These are phyloP conservation scores for Hypholoma sublateritium DNA, from an alignment of 768 basidiomycete species.

Conservation along the genomic window DNA sequence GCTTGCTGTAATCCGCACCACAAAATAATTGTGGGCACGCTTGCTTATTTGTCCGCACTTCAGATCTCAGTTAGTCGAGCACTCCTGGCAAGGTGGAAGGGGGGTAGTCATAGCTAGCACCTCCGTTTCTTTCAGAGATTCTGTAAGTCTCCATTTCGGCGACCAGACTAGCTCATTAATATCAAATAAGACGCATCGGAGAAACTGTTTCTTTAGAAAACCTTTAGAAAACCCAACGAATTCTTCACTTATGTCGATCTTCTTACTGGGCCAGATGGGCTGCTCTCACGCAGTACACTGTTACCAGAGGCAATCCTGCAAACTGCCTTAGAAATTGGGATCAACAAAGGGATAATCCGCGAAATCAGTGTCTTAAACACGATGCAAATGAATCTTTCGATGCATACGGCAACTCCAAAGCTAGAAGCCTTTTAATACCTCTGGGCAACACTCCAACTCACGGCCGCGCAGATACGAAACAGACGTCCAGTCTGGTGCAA, in stretches of 20 bases:
- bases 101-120: conserved; percentile 65
- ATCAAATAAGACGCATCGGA: conserved; percentile 40
- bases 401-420: conserved; percentile 78
- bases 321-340: conserved; percentile 50
- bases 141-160: conserved; percentile 45
- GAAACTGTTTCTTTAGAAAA: conserved; percentile 81
- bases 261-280: conserved; percentile 51
- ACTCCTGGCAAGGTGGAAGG: conserved; percentile 62
- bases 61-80: conserved; percentile 18
- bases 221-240: conserved; percentile 51
- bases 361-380: conserved; percentile 51
- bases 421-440: conserved; percentile 87
- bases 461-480: conserved; percentile 43
- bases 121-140: conserved; percentile 62
- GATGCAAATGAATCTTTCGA: conserved; percentile 70
- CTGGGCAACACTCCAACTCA: conserved; percentile 78
- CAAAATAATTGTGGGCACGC: conserved; percentile 24
- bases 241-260: conserved; percentile 79
- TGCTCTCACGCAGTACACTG: conserved; percentile 31
- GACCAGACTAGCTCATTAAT: neutral
- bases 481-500: conserved; percentile 39
- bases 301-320: conserved; percentile 55
- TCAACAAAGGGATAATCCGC: conserved; percentile 45
- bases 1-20: neutral
- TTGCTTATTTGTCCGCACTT: conserved; percentile 53